A percentile compares a stretch with the other conserved stretches of the same genome.
Evolutionary conservation across 2,329 filamentous ascomycete species (phyloP).

Genomic region (Colletotrichum chrysophilum): DNA sequence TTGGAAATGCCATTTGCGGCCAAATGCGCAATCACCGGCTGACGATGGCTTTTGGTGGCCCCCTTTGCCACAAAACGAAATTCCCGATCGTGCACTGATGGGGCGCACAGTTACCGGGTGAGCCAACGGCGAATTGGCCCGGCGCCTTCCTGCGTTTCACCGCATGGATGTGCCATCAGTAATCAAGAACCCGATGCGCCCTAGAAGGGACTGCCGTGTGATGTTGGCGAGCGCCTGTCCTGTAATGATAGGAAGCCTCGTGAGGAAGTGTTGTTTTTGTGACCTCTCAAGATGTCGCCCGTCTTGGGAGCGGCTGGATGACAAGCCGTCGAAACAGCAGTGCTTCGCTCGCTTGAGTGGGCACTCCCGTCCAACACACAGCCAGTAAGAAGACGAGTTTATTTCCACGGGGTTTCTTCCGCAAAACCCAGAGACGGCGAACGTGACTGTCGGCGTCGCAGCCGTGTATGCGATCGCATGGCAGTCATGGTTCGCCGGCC

Average conservation of each 20-base stretch:
- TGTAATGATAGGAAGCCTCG: neutral
- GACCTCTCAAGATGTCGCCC: neutral
- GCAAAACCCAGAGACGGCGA: neutral
- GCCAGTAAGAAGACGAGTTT: neutral
- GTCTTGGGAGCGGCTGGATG: neutral
- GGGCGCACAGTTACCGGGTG: neutral
- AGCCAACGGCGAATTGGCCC: neutral
- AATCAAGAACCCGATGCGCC: neutral
- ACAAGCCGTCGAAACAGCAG: neutral
- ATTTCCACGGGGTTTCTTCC: neutral
- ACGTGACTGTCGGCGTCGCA: neutral
- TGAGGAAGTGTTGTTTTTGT: neutral
- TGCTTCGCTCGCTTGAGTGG: neutral
- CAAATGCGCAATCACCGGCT: slow-evolving; percentile 15
- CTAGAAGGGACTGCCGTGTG: neutral
- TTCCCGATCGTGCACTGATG: neutral
- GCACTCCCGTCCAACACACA: neutral
- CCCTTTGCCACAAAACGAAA: neutral
- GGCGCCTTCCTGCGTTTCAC: neutral
- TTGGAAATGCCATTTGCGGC: slow-evolving; percentile 9
- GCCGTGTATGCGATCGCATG: neutral
- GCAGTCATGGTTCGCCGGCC: neutral
- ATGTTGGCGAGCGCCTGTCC: neutral
- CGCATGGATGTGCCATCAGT: slow-evolving; percentile 4
- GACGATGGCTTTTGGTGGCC: slow-evolving; percentile 7